Base-by-base conservation (phyloP, 306 rosid species). In the Vigna radiata region DNA sequence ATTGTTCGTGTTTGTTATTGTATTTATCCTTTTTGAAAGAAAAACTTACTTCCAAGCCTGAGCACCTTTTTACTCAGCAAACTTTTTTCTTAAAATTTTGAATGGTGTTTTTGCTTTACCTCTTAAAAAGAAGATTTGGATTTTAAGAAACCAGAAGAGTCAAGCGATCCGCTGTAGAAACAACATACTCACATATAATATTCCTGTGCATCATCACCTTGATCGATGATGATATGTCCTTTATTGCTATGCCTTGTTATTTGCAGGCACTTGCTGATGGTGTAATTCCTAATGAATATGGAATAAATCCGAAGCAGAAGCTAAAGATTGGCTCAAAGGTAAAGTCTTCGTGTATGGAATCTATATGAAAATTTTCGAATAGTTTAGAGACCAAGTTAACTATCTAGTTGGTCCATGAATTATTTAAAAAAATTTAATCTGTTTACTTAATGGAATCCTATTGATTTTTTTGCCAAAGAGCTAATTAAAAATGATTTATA, bases 281-380 rank as follows among this genome's bases (percentile, higher is more conserved):
- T 81, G 98, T 94, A 81, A 94, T 94, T 73, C 98, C 98, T 58
- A 94, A 94, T 75, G 98, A 94, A 83, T 94, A 94, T 76, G 98
- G 98, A 54, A 91, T 94, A 74, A 94, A 94, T 83, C 96, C 98
- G 49, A 69, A 77, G 87, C 98, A 94, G 87, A 94, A 90, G 83
- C 87, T 94, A 69, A 89, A 94, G 87, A 94, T 94, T 88, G 98
- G 98, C 58, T 91, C 98, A 59, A 89, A 94, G 97, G 98, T 90
- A 79, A 82, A 68, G 21, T 46, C 23, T 49, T 64, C 62, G 46
- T 72, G 29, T 71, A 41, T 64, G 63, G 69, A 55, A 52, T 66
- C 70, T 41, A 8, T 8, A 41, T 54, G 60, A 54, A 54, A 54
- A 54, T 18, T 54, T 19, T 54, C 29, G 9, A 54, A 19, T 18